A percentile compares a stretch with the other conserved stretches of the same genome.
Conservation (phyloP, 75 land plant species). For the Pinus taeda region DNA sequence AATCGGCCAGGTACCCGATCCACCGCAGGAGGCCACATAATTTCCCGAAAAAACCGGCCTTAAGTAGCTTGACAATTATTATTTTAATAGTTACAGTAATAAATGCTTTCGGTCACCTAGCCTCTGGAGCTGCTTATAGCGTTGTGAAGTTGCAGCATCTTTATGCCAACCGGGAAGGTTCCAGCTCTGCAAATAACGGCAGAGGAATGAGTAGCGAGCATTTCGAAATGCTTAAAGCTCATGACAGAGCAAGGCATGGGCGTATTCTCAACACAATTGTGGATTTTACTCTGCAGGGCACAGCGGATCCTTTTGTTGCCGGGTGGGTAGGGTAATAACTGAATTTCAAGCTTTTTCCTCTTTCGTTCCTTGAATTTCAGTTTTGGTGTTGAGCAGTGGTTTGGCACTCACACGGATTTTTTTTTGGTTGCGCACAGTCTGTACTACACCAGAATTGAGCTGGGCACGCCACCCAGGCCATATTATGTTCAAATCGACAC, state of each 20-base stretch:
- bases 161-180: slow-evolving; percentile 29
- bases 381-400: neutral
- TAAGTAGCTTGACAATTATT: no score
- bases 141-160: slow-evolving; percentile 22
- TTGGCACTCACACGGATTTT: neutral
- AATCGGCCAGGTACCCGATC: no score
- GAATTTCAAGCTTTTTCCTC: neutral
- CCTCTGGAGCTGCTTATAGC: neutral
- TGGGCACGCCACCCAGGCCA: slow-evolving; percentile 71
- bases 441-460: slow-evolving; percentile 60
- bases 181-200: slow-evolving; percentile 7
- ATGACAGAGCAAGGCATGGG: slow-evolving; percentile 39
- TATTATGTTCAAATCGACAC: slow-evolving; percentile 85
- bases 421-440: slow-evolving; percentile 26
- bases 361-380: neutral
- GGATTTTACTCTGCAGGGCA: slow-evolving; percentile 32
- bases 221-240: slow-evolving; percentile 17
- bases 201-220: slow-evolving; percentile 28
- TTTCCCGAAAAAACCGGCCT: no score
- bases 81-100: neutral
- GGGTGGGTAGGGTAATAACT: slow-evolving; percentile 11
- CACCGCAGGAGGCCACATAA: no score
- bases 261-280: slow-evolving; percentile 39
- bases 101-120: neutral
- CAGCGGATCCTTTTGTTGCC: slow-evolving; percentile 29